Base-by-base conservation (phyloP, 768 basidiomycete genomes). In the Daedaleopsis sinensis region DNA sequence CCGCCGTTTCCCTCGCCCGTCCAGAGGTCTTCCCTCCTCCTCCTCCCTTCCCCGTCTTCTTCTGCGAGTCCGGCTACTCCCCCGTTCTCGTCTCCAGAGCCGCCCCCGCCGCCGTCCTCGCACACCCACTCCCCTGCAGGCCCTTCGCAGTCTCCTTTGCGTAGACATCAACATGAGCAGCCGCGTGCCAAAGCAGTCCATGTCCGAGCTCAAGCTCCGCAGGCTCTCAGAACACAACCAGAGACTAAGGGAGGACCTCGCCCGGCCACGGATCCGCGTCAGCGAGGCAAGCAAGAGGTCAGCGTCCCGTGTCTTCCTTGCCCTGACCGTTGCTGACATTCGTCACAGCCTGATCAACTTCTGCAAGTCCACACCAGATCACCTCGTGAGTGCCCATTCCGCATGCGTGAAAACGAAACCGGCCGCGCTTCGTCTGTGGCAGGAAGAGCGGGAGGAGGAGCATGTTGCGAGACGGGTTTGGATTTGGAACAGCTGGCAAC, bases 141-240 rank as follows among this genome's bases (percentile, higher is more conserved):
- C 21, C 18, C n/a, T 47, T n/a, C 46, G 46, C 21, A n/a, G 3
- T 19, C 35, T 51, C 23, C 12, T 53, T 21, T 23, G 47, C 47
- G 7, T 42, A 39, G 23, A 24, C 23, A 35, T 23, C 66, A 65
- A 55, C 64, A 72, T 71, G 69, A 70, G 68, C 67, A 58, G 63
- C 62, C 72, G 72, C 38, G 64, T 63, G 16, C 68, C 67, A 81
- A 88, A 71, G 83, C 87, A 87, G 70, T 87, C 87, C 67, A 89
- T 90, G 88, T 86, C 87, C 51, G 90, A 92, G 78, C 81, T 92
- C 74, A 91, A 90, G 79, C 85, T 91, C 58, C 82, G 90, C n/a
- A 80, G 90, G 58, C 77, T 92, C 57, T 78, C 84, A 37, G 90
- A 92, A 72, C 90, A 92, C 72, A 92, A 91, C 70, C 81, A 84